Conservation (phyloP, 2,329 filamentous ascomycete genomes). For the Atkinsonella hypoxylon region DNA sequence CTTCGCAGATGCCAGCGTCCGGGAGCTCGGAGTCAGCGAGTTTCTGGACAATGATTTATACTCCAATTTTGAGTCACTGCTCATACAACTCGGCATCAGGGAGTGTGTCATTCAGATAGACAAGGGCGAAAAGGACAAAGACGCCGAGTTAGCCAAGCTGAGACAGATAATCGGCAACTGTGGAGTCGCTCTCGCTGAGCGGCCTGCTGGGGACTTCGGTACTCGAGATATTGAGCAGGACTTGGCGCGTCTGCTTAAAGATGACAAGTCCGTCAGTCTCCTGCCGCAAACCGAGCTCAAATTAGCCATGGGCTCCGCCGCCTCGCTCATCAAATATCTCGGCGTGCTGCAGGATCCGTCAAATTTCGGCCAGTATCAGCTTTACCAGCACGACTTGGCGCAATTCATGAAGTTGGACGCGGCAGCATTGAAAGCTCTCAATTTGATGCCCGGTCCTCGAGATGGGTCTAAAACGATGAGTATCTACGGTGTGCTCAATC, state of each 20-base stretch:
- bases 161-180: constrained; percentile 85
- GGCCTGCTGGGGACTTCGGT: constrained; percentile 64
- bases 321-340: constrained; percentile 89
- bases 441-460: constrained; percentile 89
- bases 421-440: constrained; percentile 83
- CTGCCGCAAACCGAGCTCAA: constrained; percentile 88
- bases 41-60: constrained; percentile 98
- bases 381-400: constrained; percentile 92
- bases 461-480: constrained; percentile 98
- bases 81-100: constrained; percentile 92
- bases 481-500: constrained; percentile 82
- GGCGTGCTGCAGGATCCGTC: constrained; percentile 79
- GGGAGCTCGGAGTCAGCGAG: constrained; percentile 91
- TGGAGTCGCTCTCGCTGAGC: constrained; percentile 78
- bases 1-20: constrained; percentile 92
- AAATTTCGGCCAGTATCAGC: constrained; percentile 93
- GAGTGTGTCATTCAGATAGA: constrained; percentile 84
- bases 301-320: constrained; percentile 88
- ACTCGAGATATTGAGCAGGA: constrained; percentile 94
- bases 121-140: constrained; percentile 68
- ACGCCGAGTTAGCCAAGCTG: constrained; percentile 79
- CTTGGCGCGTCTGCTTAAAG: constrained; percentile 72
- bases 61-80: constrained; percentile 91
- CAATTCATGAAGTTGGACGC: constrained; percentile 99
- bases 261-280: constrained; percentile 64